phyloP scores from a whole-genome alignment of 2,329 filamentous ascomycete genomes.

The Alternaria tenuissima region DNA sequence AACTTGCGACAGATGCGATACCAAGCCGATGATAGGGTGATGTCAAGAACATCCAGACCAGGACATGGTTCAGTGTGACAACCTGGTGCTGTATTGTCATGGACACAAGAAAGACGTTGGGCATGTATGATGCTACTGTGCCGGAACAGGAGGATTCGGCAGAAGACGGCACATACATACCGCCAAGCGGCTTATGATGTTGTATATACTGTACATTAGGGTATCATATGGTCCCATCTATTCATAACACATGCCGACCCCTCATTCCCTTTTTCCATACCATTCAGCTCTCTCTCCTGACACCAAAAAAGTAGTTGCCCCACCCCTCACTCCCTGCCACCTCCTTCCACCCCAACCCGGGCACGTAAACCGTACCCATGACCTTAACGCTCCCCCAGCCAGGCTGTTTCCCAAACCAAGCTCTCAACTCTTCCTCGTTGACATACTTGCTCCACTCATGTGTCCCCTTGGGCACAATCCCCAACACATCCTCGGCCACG shows the following conservation, averaged over 20 bases:
- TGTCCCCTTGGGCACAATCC: constrained; percentile 89
- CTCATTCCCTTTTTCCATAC: background rate
- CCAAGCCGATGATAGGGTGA: background rate
- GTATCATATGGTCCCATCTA: constrained; percentile 13
- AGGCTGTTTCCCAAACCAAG: constrained; percentile 54
- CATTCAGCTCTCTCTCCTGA: constrained; percentile 61
- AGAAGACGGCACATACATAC: background rate
- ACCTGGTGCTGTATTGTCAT: background rate
- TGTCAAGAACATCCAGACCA: background rate
- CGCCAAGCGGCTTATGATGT: constrained; percentile 1
- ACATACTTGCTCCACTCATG: constrained; percentile 98
- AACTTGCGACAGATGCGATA: background rate
- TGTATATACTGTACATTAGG: constrained; percentile 17
- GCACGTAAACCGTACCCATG: constrained; percentile 89
- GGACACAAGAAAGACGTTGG: background rate
- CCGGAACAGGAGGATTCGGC: background rate
- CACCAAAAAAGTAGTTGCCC: constrained; percentile 96
- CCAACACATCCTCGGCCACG: constrained; percentile 84
- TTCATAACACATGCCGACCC: background rate
- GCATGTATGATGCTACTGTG: background rate
- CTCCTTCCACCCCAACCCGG: constrained; percentile 87
- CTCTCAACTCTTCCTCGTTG: constrained; percentile 77
- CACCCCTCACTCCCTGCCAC: constrained; percentile 81
- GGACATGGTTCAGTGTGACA: background rate
- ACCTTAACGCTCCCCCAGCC: constrained; percentile 61